A percentile compares a stretch with the other conserved stretches of the same genome.
phyloP scores from a whole-genome alignment of 306 rosid genomes.

The Pyrus betulifolia region DNA sequence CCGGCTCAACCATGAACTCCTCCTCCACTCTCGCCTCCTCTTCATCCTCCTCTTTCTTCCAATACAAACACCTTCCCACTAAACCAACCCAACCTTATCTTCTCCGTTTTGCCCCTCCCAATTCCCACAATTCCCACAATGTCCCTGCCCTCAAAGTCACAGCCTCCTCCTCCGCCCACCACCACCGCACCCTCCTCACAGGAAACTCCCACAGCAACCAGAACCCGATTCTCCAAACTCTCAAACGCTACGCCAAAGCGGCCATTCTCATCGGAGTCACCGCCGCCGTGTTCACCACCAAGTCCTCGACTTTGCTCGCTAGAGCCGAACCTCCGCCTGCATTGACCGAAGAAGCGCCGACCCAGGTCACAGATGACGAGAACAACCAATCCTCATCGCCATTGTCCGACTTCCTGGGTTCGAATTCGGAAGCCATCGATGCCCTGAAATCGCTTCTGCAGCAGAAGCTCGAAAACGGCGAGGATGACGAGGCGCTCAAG shows the following conservation, averaged over 20 bases:
- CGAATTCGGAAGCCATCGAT: constrained; percentile 48
- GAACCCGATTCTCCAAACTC: constrained; percentile 25
- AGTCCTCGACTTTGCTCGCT: constrained; percentile 45
- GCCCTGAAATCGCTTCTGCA: constrained; percentile 69
- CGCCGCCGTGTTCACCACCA: constrained; percentile 36
- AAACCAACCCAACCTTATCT: constrained; percentile 7
- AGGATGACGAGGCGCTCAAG: constrained; percentile 60
- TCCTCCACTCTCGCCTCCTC: constrained; percentile 36
- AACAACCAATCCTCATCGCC: constrained; percentile 28
- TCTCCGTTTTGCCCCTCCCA: constrained; percentile 15
- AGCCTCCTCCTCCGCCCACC: constrained; percentile 20
- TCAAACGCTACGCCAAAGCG: constrained; percentile 45
- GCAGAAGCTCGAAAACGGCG: constrained; percentile 70
- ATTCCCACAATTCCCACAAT: not conserved
- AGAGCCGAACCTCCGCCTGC: constrained; percentile 45
- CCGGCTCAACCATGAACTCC: constrained; percentile 34
- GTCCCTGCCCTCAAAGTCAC: constrained; percentile 25
- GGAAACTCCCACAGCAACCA: not conserved
- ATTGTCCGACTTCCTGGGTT: constrained; percentile 46
- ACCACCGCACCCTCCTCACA: not conserved
- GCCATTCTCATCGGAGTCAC: constrained; percentile 47
- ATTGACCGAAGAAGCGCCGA: constrained; percentile 19
- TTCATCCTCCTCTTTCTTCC: constrained; percentile 25
- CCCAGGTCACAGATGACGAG: not conserved
- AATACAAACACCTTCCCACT: constrained; percentile 10